phyloP scores from a whole-genome alignment of 2,329 filamentous ascomycete genomes.

The Ascochyta clinopodiicola region DNA sequence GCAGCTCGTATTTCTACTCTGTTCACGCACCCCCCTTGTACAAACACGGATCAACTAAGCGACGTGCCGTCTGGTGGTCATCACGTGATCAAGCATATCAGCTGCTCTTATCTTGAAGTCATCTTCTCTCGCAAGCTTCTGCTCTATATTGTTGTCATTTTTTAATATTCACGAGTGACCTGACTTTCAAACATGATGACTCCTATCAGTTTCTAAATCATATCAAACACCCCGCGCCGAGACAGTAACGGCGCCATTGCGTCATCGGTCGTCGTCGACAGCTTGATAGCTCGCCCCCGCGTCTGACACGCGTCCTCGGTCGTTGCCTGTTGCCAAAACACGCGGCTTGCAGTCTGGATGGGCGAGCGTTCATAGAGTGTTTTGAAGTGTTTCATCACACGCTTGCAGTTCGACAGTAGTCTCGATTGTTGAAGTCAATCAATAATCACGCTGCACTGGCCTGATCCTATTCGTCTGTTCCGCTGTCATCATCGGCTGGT shows the following conservation, averaged over 20 bases:
- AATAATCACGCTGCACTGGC: neutral
- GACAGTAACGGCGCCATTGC: conserved; percentile 10
- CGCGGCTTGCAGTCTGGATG: neutral
- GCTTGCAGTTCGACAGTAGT: neutral
- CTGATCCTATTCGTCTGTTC: conserved; percentile 13
- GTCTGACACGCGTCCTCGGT: conserved; percentile 11
- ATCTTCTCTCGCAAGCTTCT: too few relatives aligned
- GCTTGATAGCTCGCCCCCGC: conserved; percentile 4
- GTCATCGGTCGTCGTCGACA: conserved; percentile 13
- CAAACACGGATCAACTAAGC: neutral
- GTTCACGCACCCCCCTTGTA: too few relatives aligned
- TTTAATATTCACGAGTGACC: too few relatives aligned
- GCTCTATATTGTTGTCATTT: too few relatives aligned
- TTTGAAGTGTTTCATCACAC: neutral
- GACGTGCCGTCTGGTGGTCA: too few relatives aligned
- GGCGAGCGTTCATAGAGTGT: neutral
- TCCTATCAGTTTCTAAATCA: neutral
- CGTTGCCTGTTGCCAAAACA: conserved; percentile 5
- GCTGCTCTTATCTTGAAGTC: too few relatives aligned
- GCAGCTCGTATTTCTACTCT: too few relatives aligned
- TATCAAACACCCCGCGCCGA: conserved; percentile 6
- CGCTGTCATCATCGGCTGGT: conserved; percentile 13
- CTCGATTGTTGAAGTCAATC: neutral
- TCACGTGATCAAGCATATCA: neutral
- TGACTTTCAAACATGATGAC: too few relatives aligned